phyloP scores from a whole-genome alignment of 257 asterid genomes.

The Nicotiana otophora region DNA sequence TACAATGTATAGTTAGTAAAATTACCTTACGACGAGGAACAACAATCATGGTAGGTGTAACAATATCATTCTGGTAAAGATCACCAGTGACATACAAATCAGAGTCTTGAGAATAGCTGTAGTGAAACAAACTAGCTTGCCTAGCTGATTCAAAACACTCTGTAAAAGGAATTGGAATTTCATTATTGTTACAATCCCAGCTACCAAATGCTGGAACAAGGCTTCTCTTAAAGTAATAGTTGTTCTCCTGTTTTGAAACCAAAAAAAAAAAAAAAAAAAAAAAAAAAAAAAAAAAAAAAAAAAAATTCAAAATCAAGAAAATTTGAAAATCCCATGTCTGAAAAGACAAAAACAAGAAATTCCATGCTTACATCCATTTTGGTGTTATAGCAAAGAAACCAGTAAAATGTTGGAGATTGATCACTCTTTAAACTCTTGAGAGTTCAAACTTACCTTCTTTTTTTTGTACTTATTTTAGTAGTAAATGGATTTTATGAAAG shows the following conservation, averaged over 20 bases:
- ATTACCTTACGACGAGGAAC: conserved; percentile 16
- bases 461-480: too few relatives aligned
- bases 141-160: conserved; percentile 20
- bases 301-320: too few relatives aligned
- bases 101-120: conserved; percentile 12
- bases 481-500: too few relatives aligned
- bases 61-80: conserved; percentile 17
- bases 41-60: conserved; percentile 20
- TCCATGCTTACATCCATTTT: not conserved
- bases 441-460: too few relatives aligned
- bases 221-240: conserved; percentile 16
- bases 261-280: too few relatives aligned
- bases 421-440: too few relatives aligned
- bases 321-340: too few relatives aligned
- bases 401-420: not conserved
- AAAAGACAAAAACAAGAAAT: too few relatives aligned
- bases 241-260: conserved; percentile 12
- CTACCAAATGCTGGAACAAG: conserved; percentile 84
- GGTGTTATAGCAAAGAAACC: not conserved
- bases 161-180: conserved; percentile 5
- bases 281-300: too few relatives aligned
- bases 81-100: conserved; percentile 23
- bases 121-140: conserved; percentile 7
- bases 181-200: conserved; percentile 21
- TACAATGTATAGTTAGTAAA: too few relatives aligned